These are phyloP conservation scores for Aspergillus sparsus DNA, from an alignment of 495 filamentous ascomycete species.

Conservation along the genomic window DNA sequence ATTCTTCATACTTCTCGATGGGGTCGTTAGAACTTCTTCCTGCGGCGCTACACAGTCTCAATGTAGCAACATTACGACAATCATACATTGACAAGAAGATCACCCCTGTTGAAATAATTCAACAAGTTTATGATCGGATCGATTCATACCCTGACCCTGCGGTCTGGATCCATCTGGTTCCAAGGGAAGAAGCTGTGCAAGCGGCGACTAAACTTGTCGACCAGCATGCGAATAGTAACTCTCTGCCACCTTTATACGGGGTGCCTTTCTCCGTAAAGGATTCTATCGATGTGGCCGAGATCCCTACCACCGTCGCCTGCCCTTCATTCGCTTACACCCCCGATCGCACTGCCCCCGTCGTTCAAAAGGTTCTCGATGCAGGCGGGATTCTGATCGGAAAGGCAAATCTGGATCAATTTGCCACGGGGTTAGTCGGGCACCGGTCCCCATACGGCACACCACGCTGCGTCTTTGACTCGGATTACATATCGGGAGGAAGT, in stretches of 20 bases:
- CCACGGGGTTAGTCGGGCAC: conserved; percentile 11
- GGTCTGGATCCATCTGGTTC: conserved; percentile 11
- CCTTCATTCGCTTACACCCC: conserved; percentile 14
- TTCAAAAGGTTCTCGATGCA: conserved; percentile 7
- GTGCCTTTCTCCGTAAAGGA: conserved; percentile 14
- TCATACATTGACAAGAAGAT: not conserved
- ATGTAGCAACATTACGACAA: conserved; percentile 2
- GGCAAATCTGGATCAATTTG: conserved; percentile 13
- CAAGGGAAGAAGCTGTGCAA: conserved; percentile 4
- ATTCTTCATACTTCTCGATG: not conserved
- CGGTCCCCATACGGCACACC: conserved; percentile 9
- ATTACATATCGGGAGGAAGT: conserved; percentile 11
- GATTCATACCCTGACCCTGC: conserved; percentile 6
- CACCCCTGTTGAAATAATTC: not conserved
- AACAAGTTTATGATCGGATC: conserved; percentile 5
- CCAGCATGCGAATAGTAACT: not conserved
- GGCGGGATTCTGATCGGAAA: conserved; percentile 14
- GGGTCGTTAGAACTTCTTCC: conserved; percentile 1
- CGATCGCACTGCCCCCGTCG: not conserved
- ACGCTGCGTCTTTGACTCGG: conserved; percentile 10
- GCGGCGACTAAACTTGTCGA: not conserved
- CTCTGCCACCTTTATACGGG: conserved; percentile 4
- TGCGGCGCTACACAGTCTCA: not conserved
- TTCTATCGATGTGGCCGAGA: conserved; percentile 4
- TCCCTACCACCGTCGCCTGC: conserved; percentile 11